Base-by-base conservation (phyloP, 495 filamentous ascomycete species). In the Umbilicaria muhlenbergii region DNA sequence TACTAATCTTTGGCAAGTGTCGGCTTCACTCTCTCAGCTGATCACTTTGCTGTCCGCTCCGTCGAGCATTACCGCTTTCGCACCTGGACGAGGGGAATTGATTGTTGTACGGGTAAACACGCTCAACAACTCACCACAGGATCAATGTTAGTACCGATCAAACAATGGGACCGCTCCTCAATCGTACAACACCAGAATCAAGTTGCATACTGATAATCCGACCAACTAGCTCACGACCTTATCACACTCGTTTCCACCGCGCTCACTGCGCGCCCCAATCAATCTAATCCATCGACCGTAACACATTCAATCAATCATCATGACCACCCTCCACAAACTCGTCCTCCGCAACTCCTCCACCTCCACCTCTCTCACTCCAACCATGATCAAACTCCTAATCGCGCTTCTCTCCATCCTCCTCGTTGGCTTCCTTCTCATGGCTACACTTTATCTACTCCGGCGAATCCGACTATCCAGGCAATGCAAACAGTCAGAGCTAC, bases 1-100 rank as follows among this genome's bases (percentile, higher is more conserved):
- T 28, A 6, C 1, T 8, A 28, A 5, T 6, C 6, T 2, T 28
- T 28, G 24, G 67, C 70, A 69, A 69, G 73, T 71, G 62, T 71
- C 80, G 73, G 78, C 83, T 88, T 86, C 83, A 86, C 74, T 88
- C 83, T 72, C 85, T 87, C 62, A 81, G 77, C 75, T 73, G 71
- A 49, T 56, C 62, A 60, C 61, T 59, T 52, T 67, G 70, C 71
- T 57, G 58, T 74, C 65, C 73, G 57, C 64, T 77, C 74, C 56
- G 58, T 62, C 41, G 42, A 35, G 37, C 34, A 39, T 33, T 32
- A 32, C 24, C n/a, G 3, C 19, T n/a, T 10, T 15, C 31, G 31
- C 10, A 13, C 24, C 8, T 8, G 24, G 24, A 28, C 24, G 24
- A 28, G 5, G 24, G 3, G 4, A 28, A 28, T 28, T 28, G 1